Conservation (phyloP, 192 early-diverging fungal species). For the Coemansia sp. region DNA sequence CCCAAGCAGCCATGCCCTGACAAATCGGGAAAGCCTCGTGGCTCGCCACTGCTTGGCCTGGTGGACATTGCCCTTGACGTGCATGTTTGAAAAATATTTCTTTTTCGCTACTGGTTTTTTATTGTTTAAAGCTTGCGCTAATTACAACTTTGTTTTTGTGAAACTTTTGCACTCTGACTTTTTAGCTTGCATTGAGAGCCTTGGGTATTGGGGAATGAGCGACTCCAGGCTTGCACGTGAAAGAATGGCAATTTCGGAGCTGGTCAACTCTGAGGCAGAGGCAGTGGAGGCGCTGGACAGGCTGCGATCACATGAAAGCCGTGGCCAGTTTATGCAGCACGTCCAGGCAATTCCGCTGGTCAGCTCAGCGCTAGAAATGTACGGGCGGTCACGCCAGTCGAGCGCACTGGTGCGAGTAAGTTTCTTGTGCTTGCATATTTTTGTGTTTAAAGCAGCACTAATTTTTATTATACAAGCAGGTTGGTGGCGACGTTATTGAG, state of each 20-base stretch:
- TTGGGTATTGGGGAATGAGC: background rate
- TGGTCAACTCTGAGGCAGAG: conserved; percentile 3
- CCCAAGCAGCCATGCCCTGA: too few relatives aligned
- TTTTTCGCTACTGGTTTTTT: too few relatives aligned
- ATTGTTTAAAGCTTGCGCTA: too few relatives aligned
- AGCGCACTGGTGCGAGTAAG: conserved; percentile 54
- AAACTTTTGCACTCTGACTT: too few relatives aligned
- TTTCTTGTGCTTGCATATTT: conserved; percentile 1
- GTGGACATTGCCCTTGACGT: too few relatives aligned
- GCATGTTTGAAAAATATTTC: too few relatives aligned
- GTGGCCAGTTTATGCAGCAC: conserved; percentile 64
- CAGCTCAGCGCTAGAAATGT: conserved; percentile 71
- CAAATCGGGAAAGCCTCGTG: too few relatives aligned
- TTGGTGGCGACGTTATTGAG: conserved; percentile 74
- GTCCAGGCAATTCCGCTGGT: conserved; percentile 79
- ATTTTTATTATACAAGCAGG: conserved; percentile 9
- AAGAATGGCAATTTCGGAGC: background rate
- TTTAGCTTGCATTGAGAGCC: too few relatives aligned
- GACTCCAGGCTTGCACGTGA: background rate
- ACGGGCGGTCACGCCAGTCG: conserved; percentile 68
- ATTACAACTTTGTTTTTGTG: too few relatives aligned
- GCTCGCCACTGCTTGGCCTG: too few relatives aligned
- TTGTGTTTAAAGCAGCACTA: background rate
- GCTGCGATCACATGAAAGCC: conserved; percentile 6
- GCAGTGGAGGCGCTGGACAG: conserved; percentile 5